Evolutionary conservation across 75 land plant genomes (phyloP).

Genomic region (Larix kaempferi): DNA sequence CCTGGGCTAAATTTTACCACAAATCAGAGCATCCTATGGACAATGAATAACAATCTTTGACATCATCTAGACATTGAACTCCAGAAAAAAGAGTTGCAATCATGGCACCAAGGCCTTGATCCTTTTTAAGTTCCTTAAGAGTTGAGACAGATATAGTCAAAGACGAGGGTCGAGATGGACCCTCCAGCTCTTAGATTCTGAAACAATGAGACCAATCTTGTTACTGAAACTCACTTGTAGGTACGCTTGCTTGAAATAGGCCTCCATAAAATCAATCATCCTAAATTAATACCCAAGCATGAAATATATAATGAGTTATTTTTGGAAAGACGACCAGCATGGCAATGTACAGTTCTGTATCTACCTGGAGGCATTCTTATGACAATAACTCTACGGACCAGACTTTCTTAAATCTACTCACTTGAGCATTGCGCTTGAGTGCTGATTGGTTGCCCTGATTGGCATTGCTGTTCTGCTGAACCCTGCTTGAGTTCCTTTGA

Average conservation of each 20-base stretch:
- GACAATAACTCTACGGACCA: not conserved
- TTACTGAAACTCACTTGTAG: not conserved
- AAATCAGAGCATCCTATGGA: not conserved
- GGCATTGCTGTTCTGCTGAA: not conserved
- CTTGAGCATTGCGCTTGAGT: not conserved
- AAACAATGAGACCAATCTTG: constrained; percentile 4
- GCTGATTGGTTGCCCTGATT: not conserved
- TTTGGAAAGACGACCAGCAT: not conserved
- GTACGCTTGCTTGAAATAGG: constrained; percentile 4
- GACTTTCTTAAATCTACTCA: not conserved
- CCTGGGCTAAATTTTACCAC: not conserved
- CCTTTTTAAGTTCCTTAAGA: not conserved
- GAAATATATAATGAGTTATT: not conserved
- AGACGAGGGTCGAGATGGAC: not conserved
- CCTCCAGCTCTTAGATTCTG: not conserved
- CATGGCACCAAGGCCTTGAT: not conserved
- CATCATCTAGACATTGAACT: not conserved
- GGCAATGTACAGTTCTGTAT: not conserved
- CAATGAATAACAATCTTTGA: no score
- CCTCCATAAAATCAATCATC: constrained; percentile 7
- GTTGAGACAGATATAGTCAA: not conserved
- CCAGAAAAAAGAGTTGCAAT: not conserved
- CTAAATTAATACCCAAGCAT: not conserved
- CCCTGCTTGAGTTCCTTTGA: constrained; percentile 11
- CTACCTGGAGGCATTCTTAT: constrained; percentile 6